Evolutionary conservation across 1,284 basidiomycete species (phyloP), one percentile per base, ranked within the genome.

Genomic region (Vanrija pseudolonga): DNA sequence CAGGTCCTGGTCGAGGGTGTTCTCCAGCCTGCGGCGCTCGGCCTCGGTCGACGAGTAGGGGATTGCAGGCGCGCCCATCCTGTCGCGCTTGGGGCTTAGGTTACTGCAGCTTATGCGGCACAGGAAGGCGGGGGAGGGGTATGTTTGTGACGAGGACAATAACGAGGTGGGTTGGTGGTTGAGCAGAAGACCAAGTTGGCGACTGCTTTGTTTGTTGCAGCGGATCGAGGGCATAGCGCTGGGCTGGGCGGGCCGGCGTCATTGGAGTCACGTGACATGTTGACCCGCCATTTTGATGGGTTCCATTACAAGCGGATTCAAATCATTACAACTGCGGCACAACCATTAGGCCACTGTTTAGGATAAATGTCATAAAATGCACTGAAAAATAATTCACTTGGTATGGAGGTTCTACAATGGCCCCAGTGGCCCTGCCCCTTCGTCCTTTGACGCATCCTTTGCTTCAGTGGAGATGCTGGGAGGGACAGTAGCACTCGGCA

Each of bases 1-100:
- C 11, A 77, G 64, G 53, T 73, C 70, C 18, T 67, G 61, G 56
- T 76, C 73, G 19, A 77, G 64, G 7, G 72, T 73, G 12, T 59
- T 60, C 55, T 77, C 75, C 14, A 76, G 63, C 36, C 69, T 59
- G 6, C 70, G 64, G 6, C 74, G 62, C 50, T 76, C 73, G 40
- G 70, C 61, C 55, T 76, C 75, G 28, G 57, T 59, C 8, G 49
- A 46, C 23, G 72, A 74, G 37, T 69, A 64, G 9, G 66, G 65
- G 57, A 76, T 76, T 12, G 69, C 68, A 20, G 53, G 48, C 14
- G 64, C 57, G 54, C 66, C 60, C 70, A 72, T 72, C 20, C 14
- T 53, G 52, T 26, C 20, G 32, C 9, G 32, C 9, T 32, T 8
- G 8, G 32, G n/a, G 4, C 4, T 15, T 32, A 32, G 12, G 32